Conservation (phyloP, 2,329 filamentous ascomycete genomes). For the Botrytis fragariae region DNA sequence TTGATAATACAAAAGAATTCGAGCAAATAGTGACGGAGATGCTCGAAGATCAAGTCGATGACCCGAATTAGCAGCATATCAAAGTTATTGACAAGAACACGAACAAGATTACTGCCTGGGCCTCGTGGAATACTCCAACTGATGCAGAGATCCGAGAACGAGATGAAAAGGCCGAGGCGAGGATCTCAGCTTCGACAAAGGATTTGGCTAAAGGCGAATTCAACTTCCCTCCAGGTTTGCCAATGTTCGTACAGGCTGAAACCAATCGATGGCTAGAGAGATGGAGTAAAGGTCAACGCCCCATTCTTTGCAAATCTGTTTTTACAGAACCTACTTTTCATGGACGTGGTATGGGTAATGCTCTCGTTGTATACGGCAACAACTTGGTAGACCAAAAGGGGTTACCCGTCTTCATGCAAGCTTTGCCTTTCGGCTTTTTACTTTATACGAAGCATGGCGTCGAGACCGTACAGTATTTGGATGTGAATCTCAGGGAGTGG, state of each 20-base stretch:
- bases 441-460: slow-evolving; percentile 16
- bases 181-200: background rate
- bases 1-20: background rate
- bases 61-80: background rate
- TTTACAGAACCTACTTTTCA: background rate
- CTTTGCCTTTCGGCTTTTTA: slow-evolving; percentile 11
- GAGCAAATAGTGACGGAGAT: background rate
- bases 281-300: background rate
- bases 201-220: background rate
- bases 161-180: background rate
- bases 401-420: slow-evolving; percentile 12
- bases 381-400: background rate
- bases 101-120: background rate
- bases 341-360: background rate
- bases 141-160: background rate
- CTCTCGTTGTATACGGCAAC: background rate
- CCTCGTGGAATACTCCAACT: background rate
- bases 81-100: background rate
- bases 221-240: background rate
- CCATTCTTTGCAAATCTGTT: background rate
- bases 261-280: background rate
- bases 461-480: slow-evolving; percentile 13
- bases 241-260: slow-evolving; percentile 5
- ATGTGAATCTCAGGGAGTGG: slow-evolving; percentile 19
- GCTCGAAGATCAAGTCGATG: slow-evolving; percentile 11